Conservation (phyloP, 805 yeast genomes). For the Yarrowia porcina region DNA sequence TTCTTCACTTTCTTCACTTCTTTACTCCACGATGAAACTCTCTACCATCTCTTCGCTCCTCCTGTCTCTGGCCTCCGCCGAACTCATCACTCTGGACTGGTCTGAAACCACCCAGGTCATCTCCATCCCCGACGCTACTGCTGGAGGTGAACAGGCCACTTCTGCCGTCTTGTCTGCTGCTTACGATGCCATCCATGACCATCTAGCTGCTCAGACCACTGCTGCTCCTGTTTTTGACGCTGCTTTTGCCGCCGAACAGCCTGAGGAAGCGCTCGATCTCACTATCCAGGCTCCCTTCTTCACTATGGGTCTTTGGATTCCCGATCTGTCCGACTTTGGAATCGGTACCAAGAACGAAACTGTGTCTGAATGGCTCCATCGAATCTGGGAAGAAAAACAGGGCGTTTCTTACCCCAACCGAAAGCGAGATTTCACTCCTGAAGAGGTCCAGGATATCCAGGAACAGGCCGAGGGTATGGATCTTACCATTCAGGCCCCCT, state of each 20-base stretch:
- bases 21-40: neutral
- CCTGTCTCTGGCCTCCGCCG: neutral
- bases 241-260: slow-evolving; percentile 4
- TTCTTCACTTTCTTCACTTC: neutral
- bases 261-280: neutral
- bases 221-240: neutral
- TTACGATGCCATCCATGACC: slow-evolving; percentile 9
- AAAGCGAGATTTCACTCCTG: slow-evolving; percentile 9
- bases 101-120: slow-evolving; percentile 15
- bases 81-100: slow-evolving; percentile 12
- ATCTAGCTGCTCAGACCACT: slow-evolving; percentile 1
- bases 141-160: neutral
- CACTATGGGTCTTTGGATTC: slow-evolving; percentile 2
- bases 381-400: neutral
- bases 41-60: neutral
- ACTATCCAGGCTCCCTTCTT: slow-evolving; percentile 13
- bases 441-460: neutral
- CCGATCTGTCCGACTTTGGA: slow-evolving; percentile 13
- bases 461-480: slow-evolving; percentile 3
- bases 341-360: slow-evolving; percentile 8
- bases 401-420: neutral
- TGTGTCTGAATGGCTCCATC: neutral
- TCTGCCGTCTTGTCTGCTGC: slow-evolving; percentile 6
- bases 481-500: slow-evolving; percentile 14
- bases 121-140: neutral